These are phyloP conservation scores for Euphrasia confusa DNA, from an alignment of 257 asterid genomes.

Conservation along the genomic window DNA sequence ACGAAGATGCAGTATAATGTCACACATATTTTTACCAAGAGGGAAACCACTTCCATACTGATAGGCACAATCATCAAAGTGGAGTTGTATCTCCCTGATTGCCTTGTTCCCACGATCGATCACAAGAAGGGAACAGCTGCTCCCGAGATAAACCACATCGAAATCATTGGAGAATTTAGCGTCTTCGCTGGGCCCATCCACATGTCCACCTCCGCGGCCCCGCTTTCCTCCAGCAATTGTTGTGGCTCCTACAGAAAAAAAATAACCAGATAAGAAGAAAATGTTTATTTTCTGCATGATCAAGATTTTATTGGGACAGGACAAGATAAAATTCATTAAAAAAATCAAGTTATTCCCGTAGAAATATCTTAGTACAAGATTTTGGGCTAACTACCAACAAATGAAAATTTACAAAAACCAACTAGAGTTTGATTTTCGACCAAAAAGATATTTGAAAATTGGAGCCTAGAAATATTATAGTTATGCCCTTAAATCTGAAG, in stretches of 20 bases:
- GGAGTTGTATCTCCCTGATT: slow-evolving; percentile 85
- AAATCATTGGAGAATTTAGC: slow-evolving; percentile 92
- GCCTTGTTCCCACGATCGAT: slow-evolving; percentile 95
- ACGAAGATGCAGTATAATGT: neutral
- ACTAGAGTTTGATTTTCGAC: neutral
- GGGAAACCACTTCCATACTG: slow-evolving; percentile 96
- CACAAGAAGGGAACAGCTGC: slow-evolving; percentile 51
- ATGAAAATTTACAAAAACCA: neutral
- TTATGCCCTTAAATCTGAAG: neutral
- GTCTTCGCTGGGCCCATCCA: slow-evolving; percentile 97
- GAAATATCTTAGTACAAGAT: too few relatives aligned
- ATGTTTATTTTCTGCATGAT: neutral
- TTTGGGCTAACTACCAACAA: neutral
- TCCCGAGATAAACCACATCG: slow-evolving; percentile 81
- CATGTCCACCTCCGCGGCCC: slow-evolving; percentile 78
- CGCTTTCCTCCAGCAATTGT: slow-evolving; percentile 97
- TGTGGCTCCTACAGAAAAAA: slow-evolving; percentile 57
- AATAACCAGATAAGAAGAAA: neutral
- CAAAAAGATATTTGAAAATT: neutral
- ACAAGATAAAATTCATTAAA: neutral
- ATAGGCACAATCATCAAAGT: slow-evolving; percentile 94
- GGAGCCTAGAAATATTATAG: neutral
- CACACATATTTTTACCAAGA: slow-evolving; percentile 43
- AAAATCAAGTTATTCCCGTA: neutral
- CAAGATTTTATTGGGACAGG: neutral